Conservation (phyloP, 257 asterid species). For the Buddleja alternifolia region DNA sequence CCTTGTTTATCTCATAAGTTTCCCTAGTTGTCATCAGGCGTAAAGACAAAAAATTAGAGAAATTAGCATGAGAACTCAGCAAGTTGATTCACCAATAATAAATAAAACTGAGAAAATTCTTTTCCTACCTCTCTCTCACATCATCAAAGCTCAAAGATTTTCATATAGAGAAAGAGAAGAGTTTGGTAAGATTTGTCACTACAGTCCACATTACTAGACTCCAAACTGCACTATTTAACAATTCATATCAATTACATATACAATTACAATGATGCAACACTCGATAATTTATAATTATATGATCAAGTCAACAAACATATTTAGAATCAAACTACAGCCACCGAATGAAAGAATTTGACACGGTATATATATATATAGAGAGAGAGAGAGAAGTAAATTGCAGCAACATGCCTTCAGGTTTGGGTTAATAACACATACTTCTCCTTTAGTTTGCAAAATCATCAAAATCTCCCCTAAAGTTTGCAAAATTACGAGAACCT, state of each 20-base stretch:
- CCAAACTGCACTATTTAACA: conserved; percentile 25
- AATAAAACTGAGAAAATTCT: background rate
- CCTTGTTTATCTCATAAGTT: too few species aligned
- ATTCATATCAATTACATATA: conserved; percentile 9
- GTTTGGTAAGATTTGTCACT: conserved; percentile 14
- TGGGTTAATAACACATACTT: too few species aligned
- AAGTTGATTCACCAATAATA: too few species aligned
- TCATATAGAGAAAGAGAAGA: background rate
- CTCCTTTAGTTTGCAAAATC: too few species aligned
- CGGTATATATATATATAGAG: background rate
- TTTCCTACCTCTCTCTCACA: background rate
- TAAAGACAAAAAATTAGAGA: too few species aligned
- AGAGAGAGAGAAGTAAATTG: too few species aligned
- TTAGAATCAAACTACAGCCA: conserved; percentile 21
- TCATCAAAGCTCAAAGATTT: conserved; percentile 16
- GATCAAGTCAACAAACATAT: background rate
- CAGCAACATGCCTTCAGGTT: too few species aligned
- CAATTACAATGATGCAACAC: background rate
- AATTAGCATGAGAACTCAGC: too few species aligned
- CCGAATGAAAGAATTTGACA: conserved; percentile 8
- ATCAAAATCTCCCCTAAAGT: too few species aligned
- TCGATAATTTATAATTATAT: background rate
- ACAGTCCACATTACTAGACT: conserved; percentile 19
- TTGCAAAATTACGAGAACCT: too few species aligned
- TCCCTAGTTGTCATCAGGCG: too few species aligned